Evolutionary conservation across 2,329 filamentous ascomycete species (phyloP), one percentile per base, ranked within the genome.

Genomic region (Plectosphaerella sp.): DNA sequence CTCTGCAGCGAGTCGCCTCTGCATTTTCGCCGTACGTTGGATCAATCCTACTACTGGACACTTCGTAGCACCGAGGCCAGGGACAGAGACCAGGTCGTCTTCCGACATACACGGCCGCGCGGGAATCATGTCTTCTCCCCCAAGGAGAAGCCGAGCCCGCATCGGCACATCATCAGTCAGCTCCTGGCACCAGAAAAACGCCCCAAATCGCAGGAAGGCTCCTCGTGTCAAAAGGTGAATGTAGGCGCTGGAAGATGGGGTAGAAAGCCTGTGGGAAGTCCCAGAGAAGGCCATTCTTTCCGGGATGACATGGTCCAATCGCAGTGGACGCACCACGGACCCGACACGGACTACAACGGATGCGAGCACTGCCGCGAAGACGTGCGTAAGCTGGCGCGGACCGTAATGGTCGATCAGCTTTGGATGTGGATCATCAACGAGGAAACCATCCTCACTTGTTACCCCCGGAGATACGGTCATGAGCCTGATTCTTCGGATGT

Each of bases 21-120:
- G 1, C 75, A 79, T 52, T 68, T 72, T 0, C 65, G 76, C 1
- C 60, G 76, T 1, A 78, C 75, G 0, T 61, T 78, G 1, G 75
- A 78, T 45, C 75, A 78, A 53, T 70, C 68, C 0, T 76, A 74
- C 52, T 71, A 71, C 42, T 69, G 68, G 64, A 71, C 67, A 2
- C 60, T 73, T 3, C 61, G 66, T 1, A 67, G 70, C n/a, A 76
- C 73, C 0, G 55, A 62, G 4, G 54, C 58, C 1, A 60, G 74
- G 4, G 75, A 78, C 45, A 56, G 61, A 4, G 72, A 75, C 33
- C 72, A 75, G 45, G 72, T 75, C 1, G 64, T 75, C 1, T 74
- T 72, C 41, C 67, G 72, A 1, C 51, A 33, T 9, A 33, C 28
- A 12, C 28, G 28, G 18, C 37, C 28, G 37, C 9, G 9, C 2